Evolutionary conservation across 495 filamentous ascomycete species (phyloP).

Genomic region (Cladorrhinum samala): DNA sequence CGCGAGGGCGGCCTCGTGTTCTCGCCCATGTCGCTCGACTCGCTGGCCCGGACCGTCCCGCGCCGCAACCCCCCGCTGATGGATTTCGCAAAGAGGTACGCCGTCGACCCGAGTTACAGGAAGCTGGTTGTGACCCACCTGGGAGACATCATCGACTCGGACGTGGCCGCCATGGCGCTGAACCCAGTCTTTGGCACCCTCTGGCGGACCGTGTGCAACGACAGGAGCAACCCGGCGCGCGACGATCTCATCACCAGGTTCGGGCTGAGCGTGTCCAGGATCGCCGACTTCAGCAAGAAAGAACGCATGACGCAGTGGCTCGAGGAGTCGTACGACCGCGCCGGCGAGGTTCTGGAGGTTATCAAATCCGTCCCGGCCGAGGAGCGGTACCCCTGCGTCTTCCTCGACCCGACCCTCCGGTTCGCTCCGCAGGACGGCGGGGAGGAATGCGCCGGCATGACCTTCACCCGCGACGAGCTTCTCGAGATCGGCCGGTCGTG

Average conservation of each 20-base stretch:
- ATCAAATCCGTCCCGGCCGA: constrained; percentile 38
- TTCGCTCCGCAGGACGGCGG: constrained; percentile 20
- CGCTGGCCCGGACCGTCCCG: constrained; percentile 24
- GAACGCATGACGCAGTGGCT: constrained; percentile 37
- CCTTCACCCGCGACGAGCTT: constrained; percentile 36
- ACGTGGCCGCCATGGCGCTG: constrained; percentile 35
- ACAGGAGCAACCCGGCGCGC: constrained; percentile 32
- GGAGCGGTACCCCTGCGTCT: constrained; percentile 46
- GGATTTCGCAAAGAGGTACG: constrained; percentile 36
- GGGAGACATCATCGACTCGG: constrained; percentile 31
- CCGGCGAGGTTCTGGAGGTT: constrained; percentile 32
- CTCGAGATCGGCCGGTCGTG: constrained; percentile 44
- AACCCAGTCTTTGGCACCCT: constrained; percentile 45
- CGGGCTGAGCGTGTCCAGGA: constrained; percentile 26
- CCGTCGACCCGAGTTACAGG: constrained; percentile 29
- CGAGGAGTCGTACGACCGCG: constrained; percentile 42
- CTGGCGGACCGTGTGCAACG: constrained; percentile 43
- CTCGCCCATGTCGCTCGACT: constrained; percentile 15
- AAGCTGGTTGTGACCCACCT: constrained; percentile 28
- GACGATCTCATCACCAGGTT: constrained; percentile 35
- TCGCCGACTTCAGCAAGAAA: constrained; percentile 25
- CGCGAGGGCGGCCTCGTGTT: constrained; percentile 13
- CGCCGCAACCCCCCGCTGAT: constrained; percentile 16
- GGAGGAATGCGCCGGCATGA: constrained; percentile 16
- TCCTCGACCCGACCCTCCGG: constrained; percentile 38